Evolutionary conservation across 805 yeast species (phyloP), one percentile per base, ranked within the genome.

Genomic region (Cyberlindnera mrakii): DNA sequence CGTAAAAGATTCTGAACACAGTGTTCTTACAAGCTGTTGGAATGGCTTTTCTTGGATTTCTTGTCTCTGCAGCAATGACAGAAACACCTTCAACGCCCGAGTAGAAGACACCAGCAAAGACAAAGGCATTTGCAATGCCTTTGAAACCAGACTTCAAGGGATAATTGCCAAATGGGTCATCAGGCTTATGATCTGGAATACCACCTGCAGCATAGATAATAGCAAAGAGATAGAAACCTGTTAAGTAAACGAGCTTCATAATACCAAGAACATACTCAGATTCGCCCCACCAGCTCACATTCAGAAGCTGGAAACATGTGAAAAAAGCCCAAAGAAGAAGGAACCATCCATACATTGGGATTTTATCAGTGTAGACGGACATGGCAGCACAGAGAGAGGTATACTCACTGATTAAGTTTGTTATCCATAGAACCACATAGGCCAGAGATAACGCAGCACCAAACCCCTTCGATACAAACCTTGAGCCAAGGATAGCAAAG

Each of bases 61-160:
- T 70, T 31, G 83, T 71, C 65, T 84, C 93, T 57, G 88, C 85
- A 15, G 85, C 84, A n/a, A 85, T 71, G 35, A 84, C 70, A 57
- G 87, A 87, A 27, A 82, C 79, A 60, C 82, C 72, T 61, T 84
- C 93, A 43, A 83, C 80, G 61, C 90, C 90, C 60, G 82, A 88
- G 60, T 75, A 81, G 30, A 87, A 82, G 63, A 82, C 82, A 29
- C 85, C 84, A 19, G 90, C 86, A 45, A 75, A 75, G 48, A 83
- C 74, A 52, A 83, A 69, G 8, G 87, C 80, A 43, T 68, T 70
- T 0, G 77, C 84, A 35, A 80, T 70, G 40, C 79, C 74, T 49
- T 71, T 74, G 59, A 76, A 75, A 0, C 80, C 80, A 35, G 60
- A 47, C 4, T 63, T 63, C 44, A 75, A 64, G 4, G 69, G 69